Evolutionary conservation across 2,329 filamentous ascomycete species (phyloP), one percentile per base, ranked within the genome.

Genomic region (Trichoderma asperellum): DNA sequence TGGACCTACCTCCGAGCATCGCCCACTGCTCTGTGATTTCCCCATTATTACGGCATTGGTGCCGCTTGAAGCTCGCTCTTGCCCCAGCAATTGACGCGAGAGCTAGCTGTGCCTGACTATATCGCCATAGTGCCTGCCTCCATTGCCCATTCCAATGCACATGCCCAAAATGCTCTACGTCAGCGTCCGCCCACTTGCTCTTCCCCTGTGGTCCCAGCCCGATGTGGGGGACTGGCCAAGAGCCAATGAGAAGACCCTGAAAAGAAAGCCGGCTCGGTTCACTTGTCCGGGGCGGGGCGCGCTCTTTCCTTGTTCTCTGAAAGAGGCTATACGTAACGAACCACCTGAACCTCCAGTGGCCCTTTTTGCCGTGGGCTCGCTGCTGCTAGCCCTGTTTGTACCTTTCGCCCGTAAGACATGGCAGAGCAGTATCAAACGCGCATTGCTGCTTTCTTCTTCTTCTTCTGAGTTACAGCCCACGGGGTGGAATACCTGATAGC

Each of bases 181-280:
- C 63, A 67, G 63, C 27, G 61, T 52, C 32, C n/a, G 24, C 43
- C 61, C 49, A 64, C 35, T 43, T n/a, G 16, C 40, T 18, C 18
- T 16, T 8, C 37, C 40, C 40, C 40, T 16, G 16, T 43, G 40
- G 40, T 7, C 27, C 40, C 32, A 49, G 63, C 63, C 55, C 55
- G 40, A 58, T 59, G 57, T 61, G 57, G 65, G 18, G 43, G 47
- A 6, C 21, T 14, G 24, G 4, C 16, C 4, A 11, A 32, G 14
- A n/a, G 24, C 65, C 65, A 68, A 68, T 68, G 0, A 61, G n/a
- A 34, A 24, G 47, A 7, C n/a, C n/a, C 24, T 47, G 43, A 68
- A 61, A 60, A 14, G 57, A 60, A 68, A 68, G 65, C 65, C 57
- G 65, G 65, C 34, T 52, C 63, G 55, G 63, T 52, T 58, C 61